Evolutionary conservation across 2,329 filamentous ascomycete species (phyloP).

Genomic region (Aspergillus neotritici): DNA sequence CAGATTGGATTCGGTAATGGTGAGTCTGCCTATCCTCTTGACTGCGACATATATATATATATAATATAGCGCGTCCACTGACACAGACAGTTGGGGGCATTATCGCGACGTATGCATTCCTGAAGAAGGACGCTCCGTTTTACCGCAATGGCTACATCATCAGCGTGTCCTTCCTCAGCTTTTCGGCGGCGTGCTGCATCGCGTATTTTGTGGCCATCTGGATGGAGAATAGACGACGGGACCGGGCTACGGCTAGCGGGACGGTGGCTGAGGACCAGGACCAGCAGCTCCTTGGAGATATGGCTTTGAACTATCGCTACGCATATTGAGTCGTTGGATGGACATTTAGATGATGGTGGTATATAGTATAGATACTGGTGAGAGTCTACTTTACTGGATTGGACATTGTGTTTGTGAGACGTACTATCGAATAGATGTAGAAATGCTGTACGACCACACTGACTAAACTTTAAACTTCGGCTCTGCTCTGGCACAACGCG

Average conservation of each 20-base stretch:
- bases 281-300: conserved; percentile 34
- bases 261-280: conserved; percentile 25
- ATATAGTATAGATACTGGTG: not conserved
- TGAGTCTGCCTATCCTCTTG: conserved; percentile 15
- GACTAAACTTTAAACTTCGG: conserved; percentile 4
- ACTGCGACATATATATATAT: not conserved
- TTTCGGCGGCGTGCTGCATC: conserved; percentile 54
- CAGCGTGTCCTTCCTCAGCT: conserved; percentile 64
- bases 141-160: conserved; percentile 73
- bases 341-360: not conserved
- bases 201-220: conserved; percentile 34
- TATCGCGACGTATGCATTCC: conserved; percentile 66
- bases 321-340: conserved; percentile 20
- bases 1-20: conserved; percentile 71
- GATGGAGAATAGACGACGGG: conserved; percentile 38
- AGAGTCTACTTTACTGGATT: not conserved
- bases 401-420: conserved; percentile 12
- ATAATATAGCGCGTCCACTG: conserved; percentile 1
- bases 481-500: not conserved
- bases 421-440: not conserved
- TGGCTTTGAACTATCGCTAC: conserved; percentile 40
- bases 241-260: conserved; percentile 22
- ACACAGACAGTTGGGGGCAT: conserved; percentile 60
- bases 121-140: conserved; percentile 59
- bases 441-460: too few species aligned